These are phyloP conservation scores for Fagus crenata DNA, from an alignment of 306 rosid species.

Conservation along the genomic window DNA sequence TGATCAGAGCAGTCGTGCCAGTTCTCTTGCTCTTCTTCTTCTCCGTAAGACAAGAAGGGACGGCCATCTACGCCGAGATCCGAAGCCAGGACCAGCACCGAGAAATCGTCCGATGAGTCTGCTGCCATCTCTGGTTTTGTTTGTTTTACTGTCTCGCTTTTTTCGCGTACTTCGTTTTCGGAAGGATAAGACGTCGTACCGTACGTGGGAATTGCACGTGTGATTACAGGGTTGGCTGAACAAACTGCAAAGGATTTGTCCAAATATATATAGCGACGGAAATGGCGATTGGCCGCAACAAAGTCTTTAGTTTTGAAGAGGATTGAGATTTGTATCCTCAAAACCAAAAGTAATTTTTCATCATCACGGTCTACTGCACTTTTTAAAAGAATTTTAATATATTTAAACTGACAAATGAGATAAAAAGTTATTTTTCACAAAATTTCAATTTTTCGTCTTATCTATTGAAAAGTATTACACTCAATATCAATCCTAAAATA, in stretches of 20 bases:
- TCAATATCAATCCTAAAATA: no score
- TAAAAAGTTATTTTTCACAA: no score
- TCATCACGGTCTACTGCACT: no score
- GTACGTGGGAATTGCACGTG: not conserved
- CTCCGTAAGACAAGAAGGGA: slow-evolving; percentile 54
- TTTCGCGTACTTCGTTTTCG: not conserved
- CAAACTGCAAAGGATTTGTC: not conserved
- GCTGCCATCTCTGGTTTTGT: slow-evolving; percentile 53
- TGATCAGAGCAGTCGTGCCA: slow-evolving; percentile 82
- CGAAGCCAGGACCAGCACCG: slow-evolving; percentile 79
- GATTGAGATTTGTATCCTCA: no score
- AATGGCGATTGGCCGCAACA: no score
- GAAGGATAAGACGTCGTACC: not conserved
- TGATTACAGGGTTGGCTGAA: not conserved
- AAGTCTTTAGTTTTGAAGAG: no score
- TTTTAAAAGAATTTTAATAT: no score
- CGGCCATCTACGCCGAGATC: slow-evolving; percentile 73
- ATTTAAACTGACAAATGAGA: no score
- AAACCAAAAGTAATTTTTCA: no score
- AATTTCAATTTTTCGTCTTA: no score
- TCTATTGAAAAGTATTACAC: no score
- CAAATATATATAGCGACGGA: not conserved
- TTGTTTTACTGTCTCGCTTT: not conserved
- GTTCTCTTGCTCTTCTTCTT: slow-evolving; percentile 50
- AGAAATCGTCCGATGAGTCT: slow-evolving; percentile 63